These are phyloP conservation scores for Lanmaoa rubissima DNA, from an alignment of 768 basidiomycete species.

Conservation along the genomic window DNA sequence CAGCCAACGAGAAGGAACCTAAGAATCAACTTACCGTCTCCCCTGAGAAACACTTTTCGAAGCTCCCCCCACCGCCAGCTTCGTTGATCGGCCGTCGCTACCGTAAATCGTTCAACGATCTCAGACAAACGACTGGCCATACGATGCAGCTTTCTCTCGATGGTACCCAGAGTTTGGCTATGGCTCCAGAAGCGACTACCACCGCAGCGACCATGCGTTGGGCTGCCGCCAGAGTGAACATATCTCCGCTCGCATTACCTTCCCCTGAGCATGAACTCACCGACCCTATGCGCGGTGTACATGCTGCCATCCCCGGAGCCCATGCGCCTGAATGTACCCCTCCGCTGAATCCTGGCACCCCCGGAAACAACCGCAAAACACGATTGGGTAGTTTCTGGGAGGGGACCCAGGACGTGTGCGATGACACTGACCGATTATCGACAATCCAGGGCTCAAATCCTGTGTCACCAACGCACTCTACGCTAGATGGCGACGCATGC, in stretches of 20 bases:
- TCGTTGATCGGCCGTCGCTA: conserved; percentile 39
- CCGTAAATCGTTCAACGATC: conserved; percentile 47
- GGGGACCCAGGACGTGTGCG: conserved; percentile 66
- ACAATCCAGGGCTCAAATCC: conserved; percentile 26
- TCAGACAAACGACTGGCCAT: conserved; percentile 33
- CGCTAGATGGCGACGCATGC: conserved; percentile 2
- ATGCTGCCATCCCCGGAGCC: conserved; percentile 62
- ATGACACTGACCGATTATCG: conserved; percentile 25
- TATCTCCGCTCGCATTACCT: conserved; percentile 84
- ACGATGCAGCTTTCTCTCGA: conserved; percentile 29
- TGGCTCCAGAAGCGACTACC: conserved; percentile 55
- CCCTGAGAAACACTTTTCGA: conserved; percentile 27
- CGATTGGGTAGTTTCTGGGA: conserved; percentile 75
- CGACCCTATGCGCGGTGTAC: conserved; percentile 83
- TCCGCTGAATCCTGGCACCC: conserved; percentile 39
- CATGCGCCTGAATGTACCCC: conserved; percentile 41
- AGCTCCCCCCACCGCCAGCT: conserved; percentile 23
- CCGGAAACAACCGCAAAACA: conserved; percentile 51
- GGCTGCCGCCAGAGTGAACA: conserved; percentile 79
- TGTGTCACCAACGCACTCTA: conserved; percentile 20
- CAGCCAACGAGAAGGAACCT: conserved; percentile 18
- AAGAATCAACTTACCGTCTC: conserved; percentile 19
- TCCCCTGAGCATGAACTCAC: conserved; percentile 90
- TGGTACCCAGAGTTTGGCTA: conserved; percentile 27
- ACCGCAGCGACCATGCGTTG: conserved; percentile 81